phyloP scores from a whole-genome alignment of 2,329 filamentous ascomycete genomes.

The Didymella segeticola region DNA sequence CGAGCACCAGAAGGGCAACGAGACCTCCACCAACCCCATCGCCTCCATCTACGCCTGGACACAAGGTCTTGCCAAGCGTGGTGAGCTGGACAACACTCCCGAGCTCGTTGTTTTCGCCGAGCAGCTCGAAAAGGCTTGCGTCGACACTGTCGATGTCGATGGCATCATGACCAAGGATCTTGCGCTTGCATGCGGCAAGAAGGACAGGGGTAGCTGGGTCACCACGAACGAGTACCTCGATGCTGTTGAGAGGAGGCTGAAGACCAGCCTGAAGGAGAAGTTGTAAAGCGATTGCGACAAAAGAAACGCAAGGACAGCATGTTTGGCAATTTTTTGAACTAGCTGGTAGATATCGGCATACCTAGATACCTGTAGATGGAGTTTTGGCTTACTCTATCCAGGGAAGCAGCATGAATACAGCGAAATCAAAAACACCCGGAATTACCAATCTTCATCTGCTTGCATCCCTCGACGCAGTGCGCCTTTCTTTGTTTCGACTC shows the following conservation, averaged over 20 bases:
- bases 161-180: constrained; percentile 99
- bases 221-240: constrained; percentile 89
- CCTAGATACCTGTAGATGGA: constrained; percentile 24
- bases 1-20: constrained; percentile 96
- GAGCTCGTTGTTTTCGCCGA: constrained; percentile 92
- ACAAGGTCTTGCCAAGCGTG: constrained; percentile 89
- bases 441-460: not conserved
- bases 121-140: constrained; percentile 87
- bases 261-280: constrained; percentile 79
- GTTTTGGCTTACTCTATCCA: constrained; percentile 22
- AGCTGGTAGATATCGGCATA: constrained; percentile 24
- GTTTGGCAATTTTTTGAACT: constrained; percentile 13
- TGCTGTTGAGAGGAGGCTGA: constrained; percentile 89
- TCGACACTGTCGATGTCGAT: constrained; percentile 92
- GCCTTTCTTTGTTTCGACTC: not conserved
- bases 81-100: constrained; percentile 90
- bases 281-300: constrained; percentile 57
- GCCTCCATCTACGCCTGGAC: constrained; percentile 99
- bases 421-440: constrained; percentile 16
- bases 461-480: too few species aligned
- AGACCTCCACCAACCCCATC: constrained; percentile 98
- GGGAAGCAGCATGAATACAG: constrained; percentile 16
- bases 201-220: constrained; percentile 81
- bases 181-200: constrained; percentile 92
- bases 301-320: constrained; percentile 1